Evolutionary conservation across 2,329 filamentous ascomycete genomes (phyloP), one percentile per base, ranked within the genome.

Genomic region (Geosmithia flava): DNA sequence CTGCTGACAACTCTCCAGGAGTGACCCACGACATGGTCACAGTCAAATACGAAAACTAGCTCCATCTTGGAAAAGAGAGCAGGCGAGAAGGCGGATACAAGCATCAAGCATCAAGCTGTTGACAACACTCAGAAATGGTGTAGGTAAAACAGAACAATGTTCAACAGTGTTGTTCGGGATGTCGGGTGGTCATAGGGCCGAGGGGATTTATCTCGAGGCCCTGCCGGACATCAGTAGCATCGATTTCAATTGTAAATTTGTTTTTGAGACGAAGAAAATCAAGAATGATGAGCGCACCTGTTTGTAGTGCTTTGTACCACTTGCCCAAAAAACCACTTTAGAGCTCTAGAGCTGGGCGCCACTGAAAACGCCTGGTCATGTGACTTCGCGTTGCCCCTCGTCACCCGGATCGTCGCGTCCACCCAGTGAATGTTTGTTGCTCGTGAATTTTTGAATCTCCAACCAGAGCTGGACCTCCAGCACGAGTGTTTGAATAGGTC

Each of bases 21-120:
- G 53, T 65, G 17, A 65, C 60, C 30, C 64, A 66, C 48, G 64
- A 66, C 47, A 59, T 60, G 44, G 59, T 66, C 42, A 66, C 55
- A 27, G 59, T 66, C 11, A 54, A 58, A 13, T 66, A 66, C 47
- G 63, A 66, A 44, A 20, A 40, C 27, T 48, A 41, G 20, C 23
- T 20, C 33, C 33, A 37, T 46, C 16, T 20, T 7, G 11, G 3
- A n/a, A 8, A 7, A 47, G 10, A 3, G 19, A n/a, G 17, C 2
- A 41, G n/a, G 37, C 17, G n/a, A 17, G 45, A 7, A 47, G 15
- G 15, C 23, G 19, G 29, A 15, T 10, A 46, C 23, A 37, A 37
- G 33, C 33, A 16, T 16, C 10, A 37, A 37, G 11, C 33, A 37
- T 37, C 33, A 37, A 37, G 33, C 33, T 37, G 33, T 37, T 37